phyloP scores from a whole-genome alignment of 768 basidiomycete species.

The Pleurotus platypus region DNA sequence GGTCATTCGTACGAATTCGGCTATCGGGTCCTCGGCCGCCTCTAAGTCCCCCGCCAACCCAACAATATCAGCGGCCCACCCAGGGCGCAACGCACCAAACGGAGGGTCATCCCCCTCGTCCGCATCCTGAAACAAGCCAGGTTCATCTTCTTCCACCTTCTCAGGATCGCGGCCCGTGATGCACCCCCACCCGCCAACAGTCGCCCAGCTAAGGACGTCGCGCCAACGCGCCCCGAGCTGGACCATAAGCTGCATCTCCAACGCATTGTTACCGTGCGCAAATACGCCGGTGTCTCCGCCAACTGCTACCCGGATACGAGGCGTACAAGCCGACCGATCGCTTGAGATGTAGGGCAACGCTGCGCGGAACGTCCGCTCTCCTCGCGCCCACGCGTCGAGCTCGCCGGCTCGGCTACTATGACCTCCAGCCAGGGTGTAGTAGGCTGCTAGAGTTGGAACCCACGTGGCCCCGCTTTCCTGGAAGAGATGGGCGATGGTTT shows the following conservation, averaged over 20 bases:
- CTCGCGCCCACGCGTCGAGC: constrained; percentile 32
- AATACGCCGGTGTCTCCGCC: constrained; percentile 68
- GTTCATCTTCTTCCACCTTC: constrained; percentile 14
- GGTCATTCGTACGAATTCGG: constrained; percentile 42
- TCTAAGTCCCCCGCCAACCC: constrained; percentile 35
- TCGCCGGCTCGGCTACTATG: background rate
- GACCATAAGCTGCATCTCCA: constrained; percentile 62
- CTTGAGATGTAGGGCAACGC: constrained; percentile 42
- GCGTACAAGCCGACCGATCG: background rate
- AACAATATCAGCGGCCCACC: constrained; percentile 54
- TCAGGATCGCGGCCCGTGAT: constrained; percentile 48
- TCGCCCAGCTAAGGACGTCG: constrained; percentile 54
- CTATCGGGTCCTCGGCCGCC: constrained; percentile 27
- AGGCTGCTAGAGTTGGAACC: constrained; percentile 58
- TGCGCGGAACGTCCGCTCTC: constrained; percentile 35
- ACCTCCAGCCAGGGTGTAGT: constrained; percentile 28
- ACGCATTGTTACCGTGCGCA: constrained; percentile 54
- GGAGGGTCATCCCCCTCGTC: constrained; percentile 48
- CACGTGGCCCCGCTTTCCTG: constrained; percentile 34
- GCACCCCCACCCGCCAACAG: constrained; percentile 56
- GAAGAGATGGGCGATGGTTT: constrained; percentile 18
- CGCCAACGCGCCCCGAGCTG: constrained; percentile 48
- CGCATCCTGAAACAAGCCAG: constrained; percentile 8
- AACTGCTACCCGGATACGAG: constrained; percentile 38
- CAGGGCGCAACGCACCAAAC: constrained; percentile 49